Percentiles rank a stretch among this genome's conserved stretches.
phyloP scores from a whole-genome alignment of 1,284 basidiomycete genomes.

The Microstroma glucosiphilum region DNA sequence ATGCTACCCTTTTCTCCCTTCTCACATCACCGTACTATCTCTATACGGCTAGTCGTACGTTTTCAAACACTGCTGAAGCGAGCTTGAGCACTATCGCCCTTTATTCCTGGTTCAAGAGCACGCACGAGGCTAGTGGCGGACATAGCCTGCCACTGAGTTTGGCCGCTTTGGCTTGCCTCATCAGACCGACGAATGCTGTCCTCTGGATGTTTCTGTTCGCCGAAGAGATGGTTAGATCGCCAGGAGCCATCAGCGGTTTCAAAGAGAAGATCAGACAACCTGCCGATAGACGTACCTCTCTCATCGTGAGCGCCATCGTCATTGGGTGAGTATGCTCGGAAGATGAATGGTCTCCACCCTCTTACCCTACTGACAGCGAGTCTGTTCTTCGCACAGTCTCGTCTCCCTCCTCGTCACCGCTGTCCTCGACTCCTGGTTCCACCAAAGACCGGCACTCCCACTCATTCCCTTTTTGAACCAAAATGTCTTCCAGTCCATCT shows the following conservation, averaged over 20 bases:
- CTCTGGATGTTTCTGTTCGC: slow-evolving; percentile 65
- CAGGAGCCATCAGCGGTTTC: no score
- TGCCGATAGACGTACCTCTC: background rate
- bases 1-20: slow-evolving; percentile 60
- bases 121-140: background rate
- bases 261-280: background rate
- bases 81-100: slow-evolving; percentile 50
- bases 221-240: background rate
- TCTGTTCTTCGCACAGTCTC: background rate
- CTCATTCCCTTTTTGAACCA: slow-evolving; percentile 72
- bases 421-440: slow-evolving; percentile 65
- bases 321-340: background rate
- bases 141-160: slow-evolving; percentile 12
- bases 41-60: slow-evolving; percentile 73
- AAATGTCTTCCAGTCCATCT: slow-evolving; percentile 63
- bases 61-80: slow-evolving; percentile 90
- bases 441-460: slow-evolving; percentile 65
- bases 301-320: background rate
- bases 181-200: slow-evolving; percentile 78
- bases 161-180: slow-evolving; percentile 68
- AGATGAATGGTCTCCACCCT: background rate
- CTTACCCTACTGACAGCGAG: background rate
- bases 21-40: slow-evolving; percentile 75
- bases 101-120: background rate
- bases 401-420: slow-evolving; percentile 51